Conservation (phyloP, 768 basidiomycete species). For the Glaciozyma antarctica region DNA sequence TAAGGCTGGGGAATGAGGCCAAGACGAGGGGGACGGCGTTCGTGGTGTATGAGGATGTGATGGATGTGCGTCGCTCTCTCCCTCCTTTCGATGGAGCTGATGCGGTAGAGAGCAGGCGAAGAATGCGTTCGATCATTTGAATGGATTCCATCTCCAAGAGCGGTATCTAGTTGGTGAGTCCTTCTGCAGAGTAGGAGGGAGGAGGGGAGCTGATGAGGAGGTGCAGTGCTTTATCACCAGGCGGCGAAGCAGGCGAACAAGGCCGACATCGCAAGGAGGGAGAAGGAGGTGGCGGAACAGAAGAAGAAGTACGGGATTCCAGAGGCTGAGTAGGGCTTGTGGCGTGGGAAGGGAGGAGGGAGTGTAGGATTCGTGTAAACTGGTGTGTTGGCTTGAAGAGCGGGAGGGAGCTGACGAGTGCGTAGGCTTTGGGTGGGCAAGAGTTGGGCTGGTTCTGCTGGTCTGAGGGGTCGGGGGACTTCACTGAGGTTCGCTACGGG, state of each 20-base stretch:
- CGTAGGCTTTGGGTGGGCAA: too few species aligned
- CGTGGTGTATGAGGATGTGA: constrained; percentile 90
- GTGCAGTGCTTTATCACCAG: constrained; percentile 82
- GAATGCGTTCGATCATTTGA: constrained; percentile 89
- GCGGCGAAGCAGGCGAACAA: constrained; percentile 91
- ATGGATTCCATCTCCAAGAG: constrained; percentile 96
- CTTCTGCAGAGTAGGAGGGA: not conserved
- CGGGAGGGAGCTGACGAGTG: too few species aligned
- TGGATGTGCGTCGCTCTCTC: constrained; percentile 58
- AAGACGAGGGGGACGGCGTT: constrained; percentile 95
- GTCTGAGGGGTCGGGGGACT: too few species aligned
- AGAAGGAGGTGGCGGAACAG: constrained; percentile 76
- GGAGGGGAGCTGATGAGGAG: not conserved
- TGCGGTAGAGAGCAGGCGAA: constrained; percentile 56
- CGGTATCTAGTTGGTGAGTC: constrained; percentile 76
- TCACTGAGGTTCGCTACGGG: too few species aligned
- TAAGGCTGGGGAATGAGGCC: constrained; percentile 80
- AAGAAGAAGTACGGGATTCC: constrained; percentile 76
- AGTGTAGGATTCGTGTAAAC: not conserved
- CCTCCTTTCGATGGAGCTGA: not conserved
- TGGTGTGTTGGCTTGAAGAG: too few species aligned
- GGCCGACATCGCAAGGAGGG: constrained; percentile 78
- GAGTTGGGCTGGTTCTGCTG: too few species aligned
- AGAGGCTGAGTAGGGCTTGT: constrained; percentile 47
- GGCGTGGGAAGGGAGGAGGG: not conserved